These are phyloP conservation scores for Austroboletus novae-zelandiae DNA, from an alignment of 1,284 basidiomycete genomes.

Conservation along the genomic window DNA sequence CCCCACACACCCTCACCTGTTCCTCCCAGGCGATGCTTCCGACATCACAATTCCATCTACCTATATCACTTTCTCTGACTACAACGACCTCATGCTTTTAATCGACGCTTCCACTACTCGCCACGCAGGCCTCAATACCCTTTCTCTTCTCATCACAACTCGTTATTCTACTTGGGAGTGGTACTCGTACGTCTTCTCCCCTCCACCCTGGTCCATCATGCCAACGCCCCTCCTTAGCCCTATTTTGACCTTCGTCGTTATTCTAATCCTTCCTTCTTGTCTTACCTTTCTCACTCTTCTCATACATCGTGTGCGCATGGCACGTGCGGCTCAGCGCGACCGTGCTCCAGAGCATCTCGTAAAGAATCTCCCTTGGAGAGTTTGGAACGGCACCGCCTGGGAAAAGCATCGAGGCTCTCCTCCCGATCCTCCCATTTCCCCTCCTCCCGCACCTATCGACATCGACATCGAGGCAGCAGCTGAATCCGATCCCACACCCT, in stretches of 20 bases:
- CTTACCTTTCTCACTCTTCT: constrained; percentile 80
- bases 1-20: constrained; percentile 1
- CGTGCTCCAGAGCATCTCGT: constrained; percentile 80
- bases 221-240: constrained; percentile 46
- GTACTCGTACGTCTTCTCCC: constrained; percentile 64
- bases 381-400: constrained; percentile 78
- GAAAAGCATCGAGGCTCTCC: constrained; percentile 62
- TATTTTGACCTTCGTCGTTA: constrained; percentile 75
- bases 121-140: constrained; percentile 66
- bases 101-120: constrained; percentile 73
- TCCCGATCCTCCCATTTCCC: constrained; percentile 34
- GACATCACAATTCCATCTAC: constrained; percentile 71
- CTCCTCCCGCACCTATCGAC: constrained; percentile 16
- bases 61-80: constrained; percentile 73
- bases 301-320: constrained; percentile 73
- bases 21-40: constrained; percentile 62
- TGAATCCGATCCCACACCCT: constrained; percentile 34
- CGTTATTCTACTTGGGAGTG: constrained; percentile 81
- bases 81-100: constrained; percentile 53
- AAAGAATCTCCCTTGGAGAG: constrained; percentile 69
- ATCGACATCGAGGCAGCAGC: constrained; percentile 41
- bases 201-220: constrained; percentile 8
- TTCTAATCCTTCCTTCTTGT: constrained; percentile 77
- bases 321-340: constrained; percentile 73
- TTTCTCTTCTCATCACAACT: constrained; percentile 73